Evolutionary conservation across 1,284 basidiomycete species (phyloP), one percentile per base, ranked within the genome.

Genomic region (Cryptococcus amylolentus): DNA sequence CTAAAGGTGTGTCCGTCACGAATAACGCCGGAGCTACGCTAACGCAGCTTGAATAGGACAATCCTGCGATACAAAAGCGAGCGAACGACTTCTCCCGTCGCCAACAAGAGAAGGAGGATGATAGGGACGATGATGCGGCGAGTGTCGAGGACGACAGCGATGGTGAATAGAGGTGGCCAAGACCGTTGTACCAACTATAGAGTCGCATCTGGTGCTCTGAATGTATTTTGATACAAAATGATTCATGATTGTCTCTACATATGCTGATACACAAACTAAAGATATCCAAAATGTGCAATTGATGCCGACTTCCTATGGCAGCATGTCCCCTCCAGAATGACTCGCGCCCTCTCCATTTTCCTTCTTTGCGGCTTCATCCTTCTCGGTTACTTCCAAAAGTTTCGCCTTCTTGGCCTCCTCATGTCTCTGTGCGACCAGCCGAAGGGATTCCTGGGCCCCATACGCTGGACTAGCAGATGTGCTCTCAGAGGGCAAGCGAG

Each of bases 41-140:
- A 10, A 35, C 31, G 6, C 31, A 10, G 31, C 31, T 2, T 35
- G 31, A 35, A 48, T 18, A 60, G 58, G 18, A 50, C 28, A 57
- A 61, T 40, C 59, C 59, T 35, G 23, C 39, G 5, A n/a, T 61
- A 14, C 59, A 61, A 43, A 61, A 61, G 27, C 52, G 59, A 28
- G 53, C 55, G 14, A 55, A 61, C 23, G 59, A 55, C 18, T 55
- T 52, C 37, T 43, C 53, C 5, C 40, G 49, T 39, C 49, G 59
- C n/a, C 28, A 47, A 38, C 27, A 35, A 31, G 37, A 52, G 6
- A 49, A 53, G 23, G 59, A 56, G 23, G 54, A 60, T 20, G 56
- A 57, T 13, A 54, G 53, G 46, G 35, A 54, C 26, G 59, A 61
- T 16, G 56, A 55, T 14, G 55, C 41, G 5, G 53, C 46, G 18